Evolutionary conservation across 2,329 filamentous ascomycete species (phyloP).

Genomic region (Ascochyta viciae-villosae): DNA sequence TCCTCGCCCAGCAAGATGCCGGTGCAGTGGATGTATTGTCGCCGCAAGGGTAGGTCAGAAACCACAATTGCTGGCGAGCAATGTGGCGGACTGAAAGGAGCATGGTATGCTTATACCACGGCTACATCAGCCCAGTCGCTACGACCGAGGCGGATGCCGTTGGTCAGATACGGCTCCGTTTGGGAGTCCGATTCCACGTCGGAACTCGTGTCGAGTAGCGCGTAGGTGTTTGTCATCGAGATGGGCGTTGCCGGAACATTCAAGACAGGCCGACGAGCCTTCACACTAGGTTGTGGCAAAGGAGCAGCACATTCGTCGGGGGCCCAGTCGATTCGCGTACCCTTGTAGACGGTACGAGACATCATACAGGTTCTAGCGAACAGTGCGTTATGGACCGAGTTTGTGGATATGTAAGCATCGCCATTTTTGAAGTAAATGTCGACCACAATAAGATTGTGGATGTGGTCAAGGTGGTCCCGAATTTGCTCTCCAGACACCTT

Average conservation of each 20-base stretch:
- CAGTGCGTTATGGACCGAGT: constrained; percentile 77
- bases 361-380: constrained; percentile 82
- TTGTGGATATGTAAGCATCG: constrained; percentile 74
- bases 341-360: constrained; percentile 70
- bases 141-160: constrained; percentile 28
- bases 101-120: constrained; percentile 22
- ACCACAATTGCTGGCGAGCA: no score
- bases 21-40: neutral
- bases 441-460: constrained; percentile 78
- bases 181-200: constrained; percentile 38
- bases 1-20: neutral
- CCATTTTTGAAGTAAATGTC: constrained; percentile 64
- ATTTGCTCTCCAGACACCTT: constrained; percentile 69
- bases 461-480: constrained; percentile 79
- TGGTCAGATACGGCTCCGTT: constrained; percentile 28
- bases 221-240: constrained; percentile 41
- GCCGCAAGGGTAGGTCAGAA: neutral
- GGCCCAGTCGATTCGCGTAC: constrained; percentile 73
- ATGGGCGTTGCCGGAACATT: constrained; percentile 23
- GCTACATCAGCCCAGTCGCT: constrained; percentile 30
- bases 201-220: constrained; percentile 38
- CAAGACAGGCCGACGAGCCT: constrained; percentile 11
- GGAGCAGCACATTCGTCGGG: constrained; percentile 75
- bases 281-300: constrained; percentile 47
- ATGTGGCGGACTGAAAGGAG: no score